Base-by-base conservation (phyloP, 495 filamentous ascomycete species). In the Penicillium arizonense region DNA sequence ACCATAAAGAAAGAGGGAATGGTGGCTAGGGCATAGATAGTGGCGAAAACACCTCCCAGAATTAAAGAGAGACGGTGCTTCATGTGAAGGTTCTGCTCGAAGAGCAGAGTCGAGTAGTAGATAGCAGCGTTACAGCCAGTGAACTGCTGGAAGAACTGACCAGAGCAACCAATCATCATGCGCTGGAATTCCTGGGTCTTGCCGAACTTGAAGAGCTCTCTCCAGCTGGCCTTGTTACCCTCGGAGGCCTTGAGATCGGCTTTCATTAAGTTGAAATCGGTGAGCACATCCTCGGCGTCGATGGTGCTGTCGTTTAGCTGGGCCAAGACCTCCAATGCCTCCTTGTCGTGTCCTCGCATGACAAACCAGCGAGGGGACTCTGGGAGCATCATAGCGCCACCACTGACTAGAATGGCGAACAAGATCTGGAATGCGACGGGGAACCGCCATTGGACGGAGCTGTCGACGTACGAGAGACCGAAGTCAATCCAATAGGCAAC, bases 401-500 rank as follows among this genome's bases (percentile, higher is more conserved):
- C 43, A 40, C 69, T 76, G 56, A 90, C 78, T 51, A 85, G 60
- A 6, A 90, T 42, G 7, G 82, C 86, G 59, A 91, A 90, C 44
- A 90, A 38, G 44, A 88, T 77, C 76, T 92, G 88, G 78, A 92
- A 89, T 7, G 88, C 85, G 50, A 91, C 86, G 8, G 88, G 88
- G 72, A 91, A 80, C 9, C 80, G 74, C 86, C 86, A 89, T 12
- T 65, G 60, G 30, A 68, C 60, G 11, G 63, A 67, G 32, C 28
- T 43, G n/a, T 66, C 28, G 44, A 68, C 70, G 60, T 87, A 92
- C 8, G 81, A 83, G 28, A 85, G 78, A 39, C 88, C 89, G 55
- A 88, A 93, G 58, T 91, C 87, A 50, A 93, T 77, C 89, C 89
- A 93, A 73, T 92, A 92, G 23, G 87, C 87, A 24, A 91, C 83